phyloP scores from a whole-genome alignment of 768 basidiomycete species.

The Tulasnella sp. region DNA sequence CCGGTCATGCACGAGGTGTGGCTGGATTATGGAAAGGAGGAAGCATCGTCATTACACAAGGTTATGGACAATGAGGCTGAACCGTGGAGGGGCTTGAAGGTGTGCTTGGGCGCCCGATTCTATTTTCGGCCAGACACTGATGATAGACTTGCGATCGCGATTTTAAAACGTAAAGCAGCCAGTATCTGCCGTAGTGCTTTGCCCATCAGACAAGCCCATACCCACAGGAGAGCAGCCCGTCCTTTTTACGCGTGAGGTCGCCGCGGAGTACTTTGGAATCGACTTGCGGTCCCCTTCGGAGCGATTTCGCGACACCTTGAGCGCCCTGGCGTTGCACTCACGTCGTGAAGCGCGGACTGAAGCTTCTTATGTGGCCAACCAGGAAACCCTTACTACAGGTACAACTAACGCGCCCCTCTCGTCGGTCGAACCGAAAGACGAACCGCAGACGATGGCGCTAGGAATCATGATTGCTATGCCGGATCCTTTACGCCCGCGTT shows the following conservation, averaged over 20 bases:
- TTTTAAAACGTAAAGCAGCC: background rate
- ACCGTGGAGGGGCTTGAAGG: background rate
- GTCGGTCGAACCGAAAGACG: background rate
- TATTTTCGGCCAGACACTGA: too few relatives aligned
- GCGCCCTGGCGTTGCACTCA: background rate
- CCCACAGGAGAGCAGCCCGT: background rate
- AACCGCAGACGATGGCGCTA: slow-evolving; percentile 5
- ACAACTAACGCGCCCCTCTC: background rate
- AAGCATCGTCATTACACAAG: background rate
- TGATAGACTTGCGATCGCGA: too few relatives aligned
- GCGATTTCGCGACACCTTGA: background rate
- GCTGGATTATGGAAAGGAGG: background rate
- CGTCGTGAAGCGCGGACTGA: background rate
- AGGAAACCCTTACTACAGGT: background rate
- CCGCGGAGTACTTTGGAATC: slow-evolving; percentile 8
- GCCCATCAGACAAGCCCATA: background rate
- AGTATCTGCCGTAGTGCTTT: background rate
- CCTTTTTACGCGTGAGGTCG: slow-evolving; percentile 5
- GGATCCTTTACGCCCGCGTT: background rate
- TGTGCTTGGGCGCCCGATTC: background rate
- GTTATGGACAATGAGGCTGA: background rate
- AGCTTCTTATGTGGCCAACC: too few relatives aligned
- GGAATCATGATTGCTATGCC: slow-evolving; percentile 18
- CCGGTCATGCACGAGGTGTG: slow-evolving; percentile 6
- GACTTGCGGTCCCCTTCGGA: slow-evolving; percentile 6